These are phyloP conservation scores for Ogataea salicorniae DNA, from an alignment of 805 yeast genomes.

Conservation along the genomic window DNA sequence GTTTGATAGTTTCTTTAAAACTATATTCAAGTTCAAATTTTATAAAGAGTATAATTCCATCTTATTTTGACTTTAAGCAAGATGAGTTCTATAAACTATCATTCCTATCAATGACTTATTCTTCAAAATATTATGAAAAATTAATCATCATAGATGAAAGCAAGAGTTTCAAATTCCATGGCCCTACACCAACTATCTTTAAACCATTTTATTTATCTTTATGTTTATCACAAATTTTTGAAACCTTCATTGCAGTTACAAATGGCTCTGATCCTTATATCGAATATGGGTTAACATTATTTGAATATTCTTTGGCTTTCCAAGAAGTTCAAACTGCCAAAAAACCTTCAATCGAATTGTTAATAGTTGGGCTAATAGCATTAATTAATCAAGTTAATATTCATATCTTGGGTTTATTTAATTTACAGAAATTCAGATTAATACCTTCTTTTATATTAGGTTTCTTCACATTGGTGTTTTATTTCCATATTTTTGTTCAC, in stretches of 20 bases:
- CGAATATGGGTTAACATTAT: slow-evolving; percentile 66
- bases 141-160: slow-evolving; percentile 1
- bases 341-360: slow-evolving; percentile 49
- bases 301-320: slow-evolving; percentile 71
- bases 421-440: slow-evolving; percentile 50
- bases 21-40: slow-evolving; percentile 15
- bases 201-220: slow-evolving; percentile 56
- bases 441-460: slow-evolving; percentile 62
- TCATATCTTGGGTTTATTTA: slow-evolving; percentile 57
- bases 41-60: slow-evolving; percentile 10
- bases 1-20: slow-evolving; percentile 30
- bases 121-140: slow-evolving; percentile 16
- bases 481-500: slow-evolving; percentile 34
- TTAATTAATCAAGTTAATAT: slow-evolving; percentile 53
- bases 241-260: slow-evolving; percentile 57
- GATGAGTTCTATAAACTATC: slow-evolving; percentile 16
- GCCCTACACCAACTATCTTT: slow-evolving; percentile 46
- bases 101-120: slow-evolving; percentile 27
- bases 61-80: slow-evolving; percentile 22
- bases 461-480: slow-evolving; percentile 43
- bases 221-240: slow-evolving; percentile 59
- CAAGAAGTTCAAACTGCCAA: slow-evolving; percentile 57
- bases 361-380: slow-evolving; percentile 50
- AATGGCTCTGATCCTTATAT: slow-evolving; percentile 52
- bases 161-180: slow-evolving; percentile 18